Conservation (phyloP, 2,329 filamentous ascomycete genomes). For the Rutstroemia sp. region DNA sequence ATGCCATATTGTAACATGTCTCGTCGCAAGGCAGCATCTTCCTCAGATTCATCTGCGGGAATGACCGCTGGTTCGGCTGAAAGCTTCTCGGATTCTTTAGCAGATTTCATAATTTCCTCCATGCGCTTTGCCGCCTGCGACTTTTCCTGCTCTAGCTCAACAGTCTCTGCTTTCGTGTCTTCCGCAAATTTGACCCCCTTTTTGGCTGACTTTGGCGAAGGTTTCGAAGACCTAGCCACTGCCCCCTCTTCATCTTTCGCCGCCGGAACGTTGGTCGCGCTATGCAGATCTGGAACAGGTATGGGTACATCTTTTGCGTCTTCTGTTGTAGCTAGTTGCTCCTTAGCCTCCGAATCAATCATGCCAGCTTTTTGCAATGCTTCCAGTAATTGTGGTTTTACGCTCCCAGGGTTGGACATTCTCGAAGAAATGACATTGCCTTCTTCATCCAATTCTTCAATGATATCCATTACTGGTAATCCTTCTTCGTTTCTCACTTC, state of each 20-base stretch:
- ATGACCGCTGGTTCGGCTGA: conserved; percentile 43
- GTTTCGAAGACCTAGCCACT: conserved; percentile 6
- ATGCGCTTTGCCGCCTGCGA: conserved; percentile 33
- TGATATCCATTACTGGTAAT: conserved; percentile 79
- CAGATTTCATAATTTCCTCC: conserved; percentile 49
- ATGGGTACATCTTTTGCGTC: conserved; percentile 9
- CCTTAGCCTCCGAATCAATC: conserved; percentile 15
- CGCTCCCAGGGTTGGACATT: conserved; percentile 59
- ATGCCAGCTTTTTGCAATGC: conserved; percentile 72
- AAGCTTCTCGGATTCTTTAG: conserved; percentile 44
- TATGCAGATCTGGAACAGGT: no score
- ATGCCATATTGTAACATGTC: conserved; percentile 90
- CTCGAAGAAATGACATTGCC: conserved; percentile 71
- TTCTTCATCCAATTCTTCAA: conserved; percentile 86
- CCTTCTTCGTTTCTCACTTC: conserved; percentile 60
- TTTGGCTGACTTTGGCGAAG: conserved; percentile 29
- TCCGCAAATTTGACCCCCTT: conserved; percentile 59
- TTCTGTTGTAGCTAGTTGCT: conserved; percentile 4
- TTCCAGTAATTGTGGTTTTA: conserved; percentile 61
- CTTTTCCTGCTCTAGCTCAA: conserved; percentile 18
- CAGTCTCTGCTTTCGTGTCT: conserved; percentile 43
- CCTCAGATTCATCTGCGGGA: conserved; percentile 67
- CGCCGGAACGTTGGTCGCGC: no score
- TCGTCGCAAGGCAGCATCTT: conserved; percentile 71
- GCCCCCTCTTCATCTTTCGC: not conserved